Evolutionary conservation across 2,329 filamentous ascomycete genomes (phyloP).

Genomic region (Ascochyta clinopodiicola): DNA sequence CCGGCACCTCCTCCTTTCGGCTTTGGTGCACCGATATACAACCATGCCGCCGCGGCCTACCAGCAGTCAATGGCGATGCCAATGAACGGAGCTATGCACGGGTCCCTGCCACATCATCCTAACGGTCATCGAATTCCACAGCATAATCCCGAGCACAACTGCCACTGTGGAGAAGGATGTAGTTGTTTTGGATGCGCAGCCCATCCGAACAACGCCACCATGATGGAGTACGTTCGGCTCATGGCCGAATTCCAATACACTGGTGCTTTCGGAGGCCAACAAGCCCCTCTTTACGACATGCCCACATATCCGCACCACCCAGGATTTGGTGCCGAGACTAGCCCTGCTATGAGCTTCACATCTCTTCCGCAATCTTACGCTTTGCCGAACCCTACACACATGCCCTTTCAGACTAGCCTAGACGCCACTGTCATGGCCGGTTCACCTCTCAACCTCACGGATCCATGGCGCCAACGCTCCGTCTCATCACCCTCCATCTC

Average conservation of each 20-base stretch:
- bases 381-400: constrained; percentile 26
- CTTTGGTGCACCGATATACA: constrained; percentile 44
- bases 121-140: constrained; percentile 39
- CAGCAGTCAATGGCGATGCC: constrained; percentile 44
- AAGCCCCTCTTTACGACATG: constrained; percentile 44
- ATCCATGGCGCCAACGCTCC: constrained; percentile 35
- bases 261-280: constrained; percentile 40
- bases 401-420: constrained; percentile 31
- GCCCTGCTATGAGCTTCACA: constrained; percentile 23
- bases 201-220: constrained; percentile 72
- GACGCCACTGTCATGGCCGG: constrained; percentile 26
- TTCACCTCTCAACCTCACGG: constrained; percentile 22
- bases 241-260: constrained; percentile 47
- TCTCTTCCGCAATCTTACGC: constrained; percentile 26
- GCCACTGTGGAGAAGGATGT: constrained; percentile 70
- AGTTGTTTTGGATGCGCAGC: constrained; percentile 72
- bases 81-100: constrained; percentile 25
- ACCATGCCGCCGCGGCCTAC: constrained; percentile 40
- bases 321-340: constrained; percentile 36
- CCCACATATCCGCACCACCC: constrained; percentile 45
- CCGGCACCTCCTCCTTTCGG: constrained; percentile 31
- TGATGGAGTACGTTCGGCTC: constrained; percentile 58
- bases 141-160: constrained; percentile 56
- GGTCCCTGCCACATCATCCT: constrained; percentile 29
- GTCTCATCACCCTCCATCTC: constrained; percentile 19